phyloP scores from a whole-genome alignment of 116 monocot species.

The Iris pallida region DNA sequence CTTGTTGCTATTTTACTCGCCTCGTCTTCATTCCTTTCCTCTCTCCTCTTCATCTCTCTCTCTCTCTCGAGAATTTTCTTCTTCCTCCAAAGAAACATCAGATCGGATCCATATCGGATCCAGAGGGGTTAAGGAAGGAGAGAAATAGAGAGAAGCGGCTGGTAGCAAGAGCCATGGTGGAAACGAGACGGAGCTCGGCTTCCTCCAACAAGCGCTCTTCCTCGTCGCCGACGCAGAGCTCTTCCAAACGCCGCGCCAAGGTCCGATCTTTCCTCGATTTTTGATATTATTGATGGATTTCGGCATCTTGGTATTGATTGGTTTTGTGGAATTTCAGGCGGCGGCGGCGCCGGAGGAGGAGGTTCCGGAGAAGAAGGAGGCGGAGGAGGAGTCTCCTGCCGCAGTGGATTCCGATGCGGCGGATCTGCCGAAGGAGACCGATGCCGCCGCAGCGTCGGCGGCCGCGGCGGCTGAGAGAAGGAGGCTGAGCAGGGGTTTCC shows the following conservation, averaged over 20 bases:
- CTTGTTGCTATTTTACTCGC: not conserved
- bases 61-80: conserved; percentile 10
- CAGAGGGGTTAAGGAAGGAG: not conserved
- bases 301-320: not conserved
- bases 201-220: conserved; percentile 19
- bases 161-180: conserved; percentile 28
- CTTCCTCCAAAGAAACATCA: not conserved
- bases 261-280: conserved; percentile 10
- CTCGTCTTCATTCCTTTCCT: not conserved
- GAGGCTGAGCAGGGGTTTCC: not conserved
- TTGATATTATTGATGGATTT: not conserved
- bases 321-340: conserved; percentile 12
- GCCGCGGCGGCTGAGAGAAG: conserved; percentile 1
- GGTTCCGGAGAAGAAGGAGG: not conserved
- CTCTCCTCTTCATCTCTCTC: not conserved
- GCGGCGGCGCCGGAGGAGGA: conserved; percentile 4
- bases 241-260: conserved; percentile 18
- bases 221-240: conserved; percentile 4
- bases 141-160: not conserved
- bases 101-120: not conserved
- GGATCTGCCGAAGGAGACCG: conserved; percentile 3
- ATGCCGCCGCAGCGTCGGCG: not conserved
- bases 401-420: not conserved
- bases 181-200: conserved; percentile 48
- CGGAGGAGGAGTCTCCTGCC: not conserved